Evolutionary conservation across 192 early-diverging fungal species (phyloP).

Genomic region (Chytriomyces sp.): DNA sequence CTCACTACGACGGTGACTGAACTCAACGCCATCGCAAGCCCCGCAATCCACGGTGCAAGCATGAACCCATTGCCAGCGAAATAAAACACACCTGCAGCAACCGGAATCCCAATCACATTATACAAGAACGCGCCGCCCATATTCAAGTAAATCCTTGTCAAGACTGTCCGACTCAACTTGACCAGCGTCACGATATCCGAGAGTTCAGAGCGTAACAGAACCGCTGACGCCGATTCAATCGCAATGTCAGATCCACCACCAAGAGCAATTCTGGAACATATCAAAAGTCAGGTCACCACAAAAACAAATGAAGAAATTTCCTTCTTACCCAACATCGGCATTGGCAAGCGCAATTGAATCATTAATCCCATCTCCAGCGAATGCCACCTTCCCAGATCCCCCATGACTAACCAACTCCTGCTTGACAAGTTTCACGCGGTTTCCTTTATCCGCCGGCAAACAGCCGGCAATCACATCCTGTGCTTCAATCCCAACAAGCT

Average conservation of each 20-base stretch:
- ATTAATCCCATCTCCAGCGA: conserved; percentile 97
- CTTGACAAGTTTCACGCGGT: conserved; percentile 48
- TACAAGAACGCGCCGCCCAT: conserved; percentile 90
- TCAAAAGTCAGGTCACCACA: background rate
- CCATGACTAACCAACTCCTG: conserved; percentile 51
- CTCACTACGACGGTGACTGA: conserved; percentile 84
- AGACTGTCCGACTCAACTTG: conserved; percentile 74
- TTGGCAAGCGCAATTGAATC: conserved; percentile 90
- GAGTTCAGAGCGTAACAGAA: conserved; percentile 80
- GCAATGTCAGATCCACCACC: conserved; percentile 89
- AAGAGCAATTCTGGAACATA: conserved; percentile 68
- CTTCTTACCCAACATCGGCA: conserved; percentile 77
- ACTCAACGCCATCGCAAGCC: conserved; percentile 87
- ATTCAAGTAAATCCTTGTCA: conserved; percentile 82
- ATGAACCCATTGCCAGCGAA: conserved; percentile 42
- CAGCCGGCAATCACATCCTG: conserved; percentile 67
- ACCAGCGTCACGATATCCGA: conserved; percentile 79
- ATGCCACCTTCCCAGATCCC: conserved; percentile 66
- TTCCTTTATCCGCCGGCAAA: conserved; percentile 75
- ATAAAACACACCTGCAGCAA: conserved; percentile 84
- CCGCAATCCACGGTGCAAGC: conserved; percentile 80
- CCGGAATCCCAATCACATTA: conserved; percentile 85
- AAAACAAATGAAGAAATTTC: background rate
- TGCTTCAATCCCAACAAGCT: conserved; percentile 63
- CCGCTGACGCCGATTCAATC: conserved; percentile 84